phyloP scores from a whole-genome alignment of 495 filamentous ascomycete species.

The Hypoxylon fragiforme region DNA sequence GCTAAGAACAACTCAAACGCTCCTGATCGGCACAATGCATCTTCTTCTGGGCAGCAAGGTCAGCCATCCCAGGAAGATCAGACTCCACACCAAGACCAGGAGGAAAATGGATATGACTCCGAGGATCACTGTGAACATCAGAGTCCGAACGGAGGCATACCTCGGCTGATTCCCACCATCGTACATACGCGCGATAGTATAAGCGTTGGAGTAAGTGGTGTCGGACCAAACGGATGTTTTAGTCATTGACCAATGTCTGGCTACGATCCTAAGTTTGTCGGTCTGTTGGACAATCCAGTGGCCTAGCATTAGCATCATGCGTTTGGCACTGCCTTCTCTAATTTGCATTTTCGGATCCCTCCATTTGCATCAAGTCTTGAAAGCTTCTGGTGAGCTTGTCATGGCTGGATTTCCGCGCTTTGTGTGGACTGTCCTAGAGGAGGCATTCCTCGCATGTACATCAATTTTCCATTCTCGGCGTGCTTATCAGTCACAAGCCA shows the following conservation, averaged over 20 bases:
- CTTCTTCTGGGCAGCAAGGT: slow-evolving; percentile 35
- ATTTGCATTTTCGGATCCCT: slow-evolving; percentile 13
- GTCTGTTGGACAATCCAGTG: slow-evolving; percentile 3
- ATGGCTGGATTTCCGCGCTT: neutral
- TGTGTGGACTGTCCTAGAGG: too few species aligned
- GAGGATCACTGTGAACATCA: slow-evolving; percentile 33
- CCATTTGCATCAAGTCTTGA: slow-evolving; percentile 9
- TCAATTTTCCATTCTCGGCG: slow-evolving; percentile 1
- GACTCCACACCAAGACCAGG: slow-evolving; percentile 40
- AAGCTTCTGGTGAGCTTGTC: slow-evolving; percentile 2
- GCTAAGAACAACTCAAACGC: slow-evolving; percentile 55
- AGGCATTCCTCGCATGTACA: neutral
- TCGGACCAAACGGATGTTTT: neutral
- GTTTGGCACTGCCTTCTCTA: slow-evolving; percentile 4
- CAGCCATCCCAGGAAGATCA: slow-evolving; percentile 40
- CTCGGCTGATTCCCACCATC: neutral
- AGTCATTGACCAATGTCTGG: slow-evolving; percentile 13
- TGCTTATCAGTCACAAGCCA: too few species aligned
- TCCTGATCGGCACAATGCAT: slow-evolving; percentile 27
- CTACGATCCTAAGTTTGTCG: neutral
- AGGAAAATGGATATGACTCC: slow-evolving; percentile 22
- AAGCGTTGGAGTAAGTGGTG: neutral
- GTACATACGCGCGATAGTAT: neutral
- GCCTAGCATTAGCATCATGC: slow-evolving; percentile 13
- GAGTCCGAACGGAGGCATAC: slow-evolving; percentile 11